phyloP scores from a whole-genome alignment of 257 asterid species.

The Solanum chilense region DNA sequence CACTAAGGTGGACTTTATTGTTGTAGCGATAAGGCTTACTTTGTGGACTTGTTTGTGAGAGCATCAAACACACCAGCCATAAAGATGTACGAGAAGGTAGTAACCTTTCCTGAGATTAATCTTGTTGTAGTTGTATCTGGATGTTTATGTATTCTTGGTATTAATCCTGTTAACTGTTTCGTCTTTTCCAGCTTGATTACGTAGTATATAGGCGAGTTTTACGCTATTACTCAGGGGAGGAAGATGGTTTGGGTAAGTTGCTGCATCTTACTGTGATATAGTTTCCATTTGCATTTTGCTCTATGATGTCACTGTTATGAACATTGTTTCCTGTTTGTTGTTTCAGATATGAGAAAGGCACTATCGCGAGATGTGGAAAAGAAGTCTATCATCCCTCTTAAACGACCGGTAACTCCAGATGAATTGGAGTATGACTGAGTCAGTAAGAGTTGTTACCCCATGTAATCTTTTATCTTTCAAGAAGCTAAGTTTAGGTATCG shows the following conservation, averaged over 20 bases:
- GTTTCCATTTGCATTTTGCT: neutral
- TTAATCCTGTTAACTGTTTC: neutral
- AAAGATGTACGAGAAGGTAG: conserved; percentile 99
- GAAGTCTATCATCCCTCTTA: conserved; percentile 85
- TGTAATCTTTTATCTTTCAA: neutral
- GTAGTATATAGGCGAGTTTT: conserved; percentile 84
- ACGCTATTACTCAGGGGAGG: conserved; percentile 94
- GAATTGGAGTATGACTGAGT: conserved; percentile 87
- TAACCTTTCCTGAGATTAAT: neutral
- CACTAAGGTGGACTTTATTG: neutral
- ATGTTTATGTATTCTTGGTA: neutral
- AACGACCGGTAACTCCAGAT: conserved; percentile 86
- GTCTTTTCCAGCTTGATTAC: conserved; percentile 63
- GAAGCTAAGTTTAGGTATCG: neutral
- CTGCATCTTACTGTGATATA: neutral
- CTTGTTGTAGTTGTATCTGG: neutral
- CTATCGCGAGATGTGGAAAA: conserved; percentile 80
- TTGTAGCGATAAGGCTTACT: conserved; percentile 77
- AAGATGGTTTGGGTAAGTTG: conserved; percentile 86
- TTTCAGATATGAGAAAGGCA: conserved; percentile 93
- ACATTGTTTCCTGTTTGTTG: neutral
- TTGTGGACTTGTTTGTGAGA: conserved; percentile 95
- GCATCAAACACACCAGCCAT: conserved; percentile 95
- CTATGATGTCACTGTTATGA: neutral
- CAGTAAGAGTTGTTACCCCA: neutral